Conservation (phyloP, 2,329 filamentous ascomycete genomes). For the Waltergamsia citrina region DNA sequence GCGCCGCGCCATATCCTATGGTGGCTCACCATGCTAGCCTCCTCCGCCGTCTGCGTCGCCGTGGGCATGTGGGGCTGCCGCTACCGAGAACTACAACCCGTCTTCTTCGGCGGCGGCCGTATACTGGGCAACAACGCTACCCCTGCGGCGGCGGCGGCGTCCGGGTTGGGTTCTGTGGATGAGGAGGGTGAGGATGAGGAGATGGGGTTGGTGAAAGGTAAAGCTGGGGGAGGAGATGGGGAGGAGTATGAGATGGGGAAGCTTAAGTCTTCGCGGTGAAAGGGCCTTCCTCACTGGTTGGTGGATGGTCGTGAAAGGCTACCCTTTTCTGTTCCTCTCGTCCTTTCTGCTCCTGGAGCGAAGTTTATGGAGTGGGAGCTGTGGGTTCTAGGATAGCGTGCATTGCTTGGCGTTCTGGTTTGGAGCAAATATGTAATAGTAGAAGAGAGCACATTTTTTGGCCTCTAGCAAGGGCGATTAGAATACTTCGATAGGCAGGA, state of each 20-base stretch:
- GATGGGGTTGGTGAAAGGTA: slow-evolving; percentile 39
- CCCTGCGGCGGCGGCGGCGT: slow-evolving; percentile 9
- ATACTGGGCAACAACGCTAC: slow-evolving; percentile 19
- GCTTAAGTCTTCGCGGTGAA: slow-evolving; percentile 25
- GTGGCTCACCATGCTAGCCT: slow-evolving; percentile 58
- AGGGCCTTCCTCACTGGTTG: no score
- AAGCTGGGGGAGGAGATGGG: slow-evolving; percentile 44
- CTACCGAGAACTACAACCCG: slow-evolving; percentile 80
- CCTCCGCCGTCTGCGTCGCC: slow-evolving; percentile 35
- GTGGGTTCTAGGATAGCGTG: slow-evolving; percentile 14
- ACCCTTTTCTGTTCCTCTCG: slow-evolving; percentile 15
- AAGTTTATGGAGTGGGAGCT: slow-evolving; percentile 10
- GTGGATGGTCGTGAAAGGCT: slow-evolving; percentile 21
- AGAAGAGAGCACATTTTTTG: no score
- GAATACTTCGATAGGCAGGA: no score
- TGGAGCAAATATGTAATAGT: slow-evolving; percentile 1
- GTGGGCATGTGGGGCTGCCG: slow-evolving; percentile 86
- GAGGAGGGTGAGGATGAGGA: slow-evolving; percentile 32
- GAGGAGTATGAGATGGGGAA: slow-evolving; percentile 57
- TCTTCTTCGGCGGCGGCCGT: slow-evolving; percentile 65
- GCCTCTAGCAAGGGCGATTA: no score
- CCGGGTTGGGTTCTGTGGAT: slow-evolving; percentile 2
- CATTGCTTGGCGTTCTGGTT: slow-evolving; percentile 24
- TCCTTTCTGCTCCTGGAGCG: slow-evolving; percentile 3
- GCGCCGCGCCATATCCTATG: slow-evolving; percentile 74